A percentile compares a stretch with the other conserved stretches of the same genome.
These are phyloP conservation scores for Colletotrichum karsti DNA, from an alignment of 2,329 filamentous ascomycete genomes.

Conservation along the genomic window DNA sequence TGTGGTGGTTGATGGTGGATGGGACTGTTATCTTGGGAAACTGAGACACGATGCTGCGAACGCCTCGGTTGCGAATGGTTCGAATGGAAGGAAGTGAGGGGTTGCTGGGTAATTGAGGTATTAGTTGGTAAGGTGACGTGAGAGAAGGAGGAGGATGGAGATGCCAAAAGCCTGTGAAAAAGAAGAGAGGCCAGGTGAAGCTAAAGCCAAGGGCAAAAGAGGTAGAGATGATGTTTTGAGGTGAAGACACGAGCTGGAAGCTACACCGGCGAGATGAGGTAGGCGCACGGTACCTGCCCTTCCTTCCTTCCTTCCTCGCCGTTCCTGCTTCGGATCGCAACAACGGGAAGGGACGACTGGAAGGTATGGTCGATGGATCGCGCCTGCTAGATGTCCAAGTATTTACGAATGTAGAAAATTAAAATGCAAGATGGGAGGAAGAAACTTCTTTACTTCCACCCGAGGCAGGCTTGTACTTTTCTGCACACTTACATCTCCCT, in stretches of 20 bases:
- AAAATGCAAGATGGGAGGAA: neutral
- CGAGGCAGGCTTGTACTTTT: too few relatives aligned
- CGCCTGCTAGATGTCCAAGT: neutral
- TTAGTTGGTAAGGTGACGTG: neutral
- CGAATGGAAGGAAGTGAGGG: conserved; percentile 6
- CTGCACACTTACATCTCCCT: too few relatives aligned
- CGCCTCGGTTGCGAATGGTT: conserved; percentile 20
- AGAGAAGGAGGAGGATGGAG: neutral
- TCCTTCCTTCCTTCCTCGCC: neutral
- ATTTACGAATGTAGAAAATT: too few relatives aligned
- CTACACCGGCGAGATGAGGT: neutral
- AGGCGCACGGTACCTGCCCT: neutral
- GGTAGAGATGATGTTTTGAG: neutral
- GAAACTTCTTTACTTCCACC: neutral
- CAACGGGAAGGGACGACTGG: neutral
- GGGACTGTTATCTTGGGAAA: neutral
- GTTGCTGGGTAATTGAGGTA: neutral
- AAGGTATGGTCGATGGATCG: neutral
- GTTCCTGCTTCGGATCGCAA: neutral
- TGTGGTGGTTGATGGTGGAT: conserved; percentile 8
- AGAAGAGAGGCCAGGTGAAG: neutral
- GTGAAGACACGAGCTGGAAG: neutral
- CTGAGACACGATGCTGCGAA: conserved; percentile 19
- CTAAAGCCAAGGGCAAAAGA: neutral
- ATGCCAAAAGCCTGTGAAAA: neutral